A percentile compares a stretch with the other conserved stretches of the same genome.
Evolutionary conservation across 768 basidiomycete species (phyloP).

Genomic region (Russula foetens): DNA sequence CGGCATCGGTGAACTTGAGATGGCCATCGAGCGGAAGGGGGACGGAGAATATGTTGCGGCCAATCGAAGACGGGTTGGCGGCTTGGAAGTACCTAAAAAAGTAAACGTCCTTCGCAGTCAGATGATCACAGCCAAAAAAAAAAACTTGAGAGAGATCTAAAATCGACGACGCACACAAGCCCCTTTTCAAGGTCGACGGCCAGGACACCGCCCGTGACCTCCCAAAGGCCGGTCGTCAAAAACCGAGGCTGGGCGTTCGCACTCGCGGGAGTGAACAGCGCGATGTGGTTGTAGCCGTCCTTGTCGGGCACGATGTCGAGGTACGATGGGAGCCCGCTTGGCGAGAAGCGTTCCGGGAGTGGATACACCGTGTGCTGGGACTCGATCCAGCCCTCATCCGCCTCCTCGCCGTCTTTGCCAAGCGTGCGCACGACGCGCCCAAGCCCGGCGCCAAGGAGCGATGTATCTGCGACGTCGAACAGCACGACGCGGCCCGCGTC

Average conservation of each 20-base stretch:
- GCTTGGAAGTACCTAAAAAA: constrained; percentile 74
- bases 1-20: constrained; percentile 18
- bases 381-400: constrained; percentile 94
- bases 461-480: constrained; percentile 46
- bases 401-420: constrained; percentile 77
- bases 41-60: constrained; percentile 79
- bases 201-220: constrained; percentile 68
- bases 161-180: constrained; percentile 72
- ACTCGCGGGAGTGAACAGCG: constrained; percentile 75
- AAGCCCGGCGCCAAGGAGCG: constrained; percentile 22
- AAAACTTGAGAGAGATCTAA: constrained; percentile 24
- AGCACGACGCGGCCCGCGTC: constrained; percentile 71
- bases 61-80: constrained; percentile 71
- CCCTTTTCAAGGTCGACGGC: constrained; percentile 62
- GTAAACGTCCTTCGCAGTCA: background rate
- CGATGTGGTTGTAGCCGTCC: constrained; percentile 88
- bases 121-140: background rate
- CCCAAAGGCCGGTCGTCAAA: constrained; percentile 85
- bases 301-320: constrained; percentile 80
- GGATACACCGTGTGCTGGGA: constrained; percentile 54
- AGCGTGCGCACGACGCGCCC: constrained; percentile 65
- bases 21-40: constrained; percentile 48
- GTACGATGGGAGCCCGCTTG: constrained; percentile 53
- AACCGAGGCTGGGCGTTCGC: constrained; percentile 65
- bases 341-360: constrained; percentile 38